Percentiles rank a stretch among this genome's conserved stretches.
phyloP scores from a whole-genome alignment of 1,284 basidiomycete genomes.

The Pholiota adiposa region DNA sequence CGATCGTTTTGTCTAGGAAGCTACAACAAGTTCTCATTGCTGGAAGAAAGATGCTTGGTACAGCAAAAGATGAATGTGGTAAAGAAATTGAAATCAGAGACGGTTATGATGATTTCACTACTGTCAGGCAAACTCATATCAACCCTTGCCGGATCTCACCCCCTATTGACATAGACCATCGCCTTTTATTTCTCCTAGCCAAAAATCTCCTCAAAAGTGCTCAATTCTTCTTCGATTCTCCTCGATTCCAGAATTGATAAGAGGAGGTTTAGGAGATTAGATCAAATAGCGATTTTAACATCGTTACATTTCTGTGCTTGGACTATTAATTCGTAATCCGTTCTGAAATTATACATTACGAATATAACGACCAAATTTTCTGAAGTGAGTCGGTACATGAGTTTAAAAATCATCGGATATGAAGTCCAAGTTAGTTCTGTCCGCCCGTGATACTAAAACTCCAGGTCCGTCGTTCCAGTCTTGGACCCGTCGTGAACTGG shows the following conservation, averaged over 20 bases:
- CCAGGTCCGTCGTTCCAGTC: conserved; percentile 35
- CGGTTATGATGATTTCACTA: conserved; percentile 21
- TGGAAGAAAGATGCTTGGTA: no score
- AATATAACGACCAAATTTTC: no score
- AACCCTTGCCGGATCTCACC: no score
- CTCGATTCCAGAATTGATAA: conserved; percentile 12
- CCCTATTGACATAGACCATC: not conserved
- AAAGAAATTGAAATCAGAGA: conserved; percentile 31
- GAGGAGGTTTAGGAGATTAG: not conserved
- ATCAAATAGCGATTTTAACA: no score
- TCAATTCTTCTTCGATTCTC: conserved; percentile 26
- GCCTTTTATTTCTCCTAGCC: conserved; percentile 11
- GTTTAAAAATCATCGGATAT: not conserved
- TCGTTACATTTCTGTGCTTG: no score
- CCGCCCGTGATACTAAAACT: not conserved
- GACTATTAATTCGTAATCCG: no score
- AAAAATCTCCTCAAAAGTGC: conserved; percentile 25
- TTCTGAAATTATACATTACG: no score
- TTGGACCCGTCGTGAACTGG: conserved; percentile 42
- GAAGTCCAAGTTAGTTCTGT: not conserved
- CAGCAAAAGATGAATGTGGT: conserved; percentile 36
- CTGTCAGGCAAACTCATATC: conserved; percentile 22
- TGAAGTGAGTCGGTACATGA: no score
- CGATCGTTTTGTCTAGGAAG: no score
- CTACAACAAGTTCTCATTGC: no score